Conservation (phyloP, 1,139 yeast genomes). For the Kazachstania sp. region DNA sequence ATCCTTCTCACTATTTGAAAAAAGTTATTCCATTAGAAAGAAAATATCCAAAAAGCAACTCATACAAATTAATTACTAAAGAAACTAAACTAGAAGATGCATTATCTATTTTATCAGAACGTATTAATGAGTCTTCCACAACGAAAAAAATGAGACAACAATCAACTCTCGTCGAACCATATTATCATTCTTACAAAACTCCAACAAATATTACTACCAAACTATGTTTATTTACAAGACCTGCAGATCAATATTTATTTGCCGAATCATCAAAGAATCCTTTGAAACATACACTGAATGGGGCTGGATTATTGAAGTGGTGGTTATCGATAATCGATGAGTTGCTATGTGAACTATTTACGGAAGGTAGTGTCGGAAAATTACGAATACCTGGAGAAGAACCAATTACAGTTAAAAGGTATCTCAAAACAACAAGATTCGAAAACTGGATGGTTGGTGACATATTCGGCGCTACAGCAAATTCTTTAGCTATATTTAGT, state of each 20-base stretch:
- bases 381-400: slow-evolving; percentile 74
- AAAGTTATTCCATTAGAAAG: slow-evolving; percentile 28
- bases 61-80: slow-evolving; percentile 17
- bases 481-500: slow-evolving; percentile 46
- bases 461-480: slow-evolving; percentile 31
- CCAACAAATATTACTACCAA: slow-evolving; percentile 36
- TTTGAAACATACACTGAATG: slow-evolving; percentile 62
- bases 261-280: slow-evolving; percentile 59
- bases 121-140: slow-evolving; percentile 10
- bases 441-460: slow-evolving; percentile 48
- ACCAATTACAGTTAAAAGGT: slow-evolving; percentile 34
- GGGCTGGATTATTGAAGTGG: slow-evolving; percentile 68
- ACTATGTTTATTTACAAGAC: slow-evolving; percentile 70
- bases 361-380: slow-evolving; percentile 31
- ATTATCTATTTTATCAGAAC: slow-evolving; percentile 23
- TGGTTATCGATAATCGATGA: slow-evolving; percentile 61
- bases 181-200: neutral
- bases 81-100: slow-evolving; percentile 25
- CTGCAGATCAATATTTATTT: slow-evolving; percentile 79
- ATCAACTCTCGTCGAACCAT: neutral
- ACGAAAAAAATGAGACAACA: neutral
- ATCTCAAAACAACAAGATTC: slow-evolving; percentile 18
- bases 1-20: slow-evolving; percentile 35
- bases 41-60: slow-evolving; percentile 7
- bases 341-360: slow-evolving; percentile 17